Evolutionary conservation across 352 stramenopile species (phyloP), one percentile per base, ranked within the genome.

Genomic region (Pythium graminicola): DNA sequence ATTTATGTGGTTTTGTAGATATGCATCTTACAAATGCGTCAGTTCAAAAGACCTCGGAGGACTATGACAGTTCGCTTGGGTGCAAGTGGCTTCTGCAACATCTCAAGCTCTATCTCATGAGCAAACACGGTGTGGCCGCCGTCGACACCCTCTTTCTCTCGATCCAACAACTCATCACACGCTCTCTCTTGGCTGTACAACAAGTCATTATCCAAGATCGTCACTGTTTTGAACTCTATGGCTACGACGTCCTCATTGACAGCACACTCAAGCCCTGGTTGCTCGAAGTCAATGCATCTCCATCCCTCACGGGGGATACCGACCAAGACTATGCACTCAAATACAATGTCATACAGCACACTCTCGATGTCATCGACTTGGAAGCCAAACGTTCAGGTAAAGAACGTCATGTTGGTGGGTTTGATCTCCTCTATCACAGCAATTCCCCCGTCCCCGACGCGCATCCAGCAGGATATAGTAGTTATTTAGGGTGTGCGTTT

Each of bases 11-110:
- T 38, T 7, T 4, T 39, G n/a, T 89, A 76, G 68, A 85, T 57
- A 97, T 97, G 85, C 92, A 98, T 57, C 73, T 98, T 26, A 97
- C 92, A 1, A 98, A 97, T 46, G 91, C 93, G 55, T 82, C 86
- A 9, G 77, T 98, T 14, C 94, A 97, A 58, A 95, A 94, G 55
- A 72, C 70, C 6, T 74, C 69, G 6, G 68, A 89, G 5, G 85
- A 93, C 26, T 96, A 93, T 56, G 69, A 85, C 49, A 66, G 68
- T 22, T 62, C 58, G 23, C 60, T 73, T n/a, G 80, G 79, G 4
- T 77, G 71, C 59, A 90, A 89, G 62, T 89, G 77, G 80, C 59
- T 57, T 9, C 65, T 89, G 38, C 54, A 64, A 26, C 53, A 67
- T 13, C 62, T 89, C 46, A 86, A 82, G 63, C 58, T 81, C 38